These are phyloP conservation scores for Sanghuangporus sanghuang DNA, from an alignment of 1,284 basidiomycete genomes.

Conservation along the genomic window DNA sequence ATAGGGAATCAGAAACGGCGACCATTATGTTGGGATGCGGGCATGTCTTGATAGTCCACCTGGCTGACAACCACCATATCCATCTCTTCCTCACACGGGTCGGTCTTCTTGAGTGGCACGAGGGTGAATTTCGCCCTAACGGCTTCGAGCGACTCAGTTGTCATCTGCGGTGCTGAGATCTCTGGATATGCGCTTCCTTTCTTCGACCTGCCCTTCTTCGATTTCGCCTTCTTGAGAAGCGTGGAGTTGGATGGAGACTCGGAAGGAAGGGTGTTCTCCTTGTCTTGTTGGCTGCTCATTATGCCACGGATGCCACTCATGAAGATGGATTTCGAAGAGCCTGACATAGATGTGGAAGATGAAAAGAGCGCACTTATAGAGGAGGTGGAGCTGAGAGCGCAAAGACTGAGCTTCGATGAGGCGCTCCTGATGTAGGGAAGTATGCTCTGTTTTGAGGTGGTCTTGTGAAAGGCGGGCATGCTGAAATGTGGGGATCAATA, in stretches of 20 bases:
- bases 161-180: slow-evolving; percentile 13
- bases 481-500: background rate
- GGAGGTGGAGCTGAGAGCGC: slow-evolving; percentile 12
- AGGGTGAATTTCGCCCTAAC: slow-evolving; percentile 13
- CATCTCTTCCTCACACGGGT: background rate
- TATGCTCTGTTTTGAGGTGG: background rate
- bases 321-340: slow-evolving; percentile 6
- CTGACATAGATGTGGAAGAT: background rate
- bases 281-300: background rate
- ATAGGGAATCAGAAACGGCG: background rate
- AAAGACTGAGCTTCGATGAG: slow-evolving; percentile 14
- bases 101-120: slow-evolving; percentile 7
- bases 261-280: background rate
- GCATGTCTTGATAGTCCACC: slow-evolving; percentile 1
- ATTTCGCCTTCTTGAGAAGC: background rate
- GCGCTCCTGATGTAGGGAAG: slow-evolving; percentile 11
- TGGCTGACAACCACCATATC: slow-evolving; percentile 2
- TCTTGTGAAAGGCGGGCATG: slow-evolving; percentile 15
- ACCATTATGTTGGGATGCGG: background rate
- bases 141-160: slow-evolving; percentile 10
- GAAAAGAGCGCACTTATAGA: slow-evolving; percentile 12
- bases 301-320: slow-evolving; percentile 1
- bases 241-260: background rate
- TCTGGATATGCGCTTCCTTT: slow-evolving; percentile 1
- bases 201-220: background rate